Conservation (phyloP, 805 yeast species). For the Teunomyces pallodes region DNA sequence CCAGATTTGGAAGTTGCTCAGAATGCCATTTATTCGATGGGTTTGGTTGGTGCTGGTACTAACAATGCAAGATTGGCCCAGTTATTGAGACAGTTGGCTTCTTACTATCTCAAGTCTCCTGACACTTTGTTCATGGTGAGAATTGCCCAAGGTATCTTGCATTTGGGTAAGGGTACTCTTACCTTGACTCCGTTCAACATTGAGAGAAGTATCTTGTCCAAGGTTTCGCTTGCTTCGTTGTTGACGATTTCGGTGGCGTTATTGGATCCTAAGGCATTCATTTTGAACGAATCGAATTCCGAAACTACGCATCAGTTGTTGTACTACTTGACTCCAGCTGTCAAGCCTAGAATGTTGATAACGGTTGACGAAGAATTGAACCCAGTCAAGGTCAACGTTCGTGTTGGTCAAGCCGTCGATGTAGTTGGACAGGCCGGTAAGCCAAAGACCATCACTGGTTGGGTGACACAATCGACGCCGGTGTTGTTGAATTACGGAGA, state of each 20-base stretch:
- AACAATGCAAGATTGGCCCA: slow-evolving; percentile 98
- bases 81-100: slow-evolving; percentile 88
- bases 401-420: slow-evolving; percentile 99
- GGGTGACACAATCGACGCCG: slow-evolving; percentile 99
- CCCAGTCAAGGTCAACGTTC: slow-evolving; percentile 90
- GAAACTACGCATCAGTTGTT: slow-evolving; percentile 69
- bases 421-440: slow-evolving; percentile 99
- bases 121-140: slow-evolving; percentile 90
- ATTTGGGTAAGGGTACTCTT: slow-evolving; percentile 94
- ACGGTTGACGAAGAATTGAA: slow-evolving; percentile 90
- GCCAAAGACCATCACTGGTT: slow-evolving; percentile 97
- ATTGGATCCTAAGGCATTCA: slow-evolving; percentile 80
- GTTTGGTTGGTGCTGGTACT: slow-evolving; percentile 97
- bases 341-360: slow-evolving; percentile 88
- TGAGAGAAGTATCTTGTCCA: slow-evolving; percentile 83
- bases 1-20: slow-evolving; percentile 90
- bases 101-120: slow-evolving; percentile 86
- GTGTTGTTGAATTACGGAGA: slow-evolving; percentile 92
- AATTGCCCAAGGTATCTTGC: slow-evolving; percentile 91
- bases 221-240: slow-evolving; percentile 85
- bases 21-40: slow-evolving; percentile 95
- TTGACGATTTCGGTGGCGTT: slow-evolving; percentile 81
- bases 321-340: slow-evolving; percentile 81
- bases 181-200: slow-evolving; percentile 85
- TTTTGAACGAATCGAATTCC: slow-evolving; percentile 57